Conservation (phyloP, 306 rosid species). For the Begonia fuchsioides region DNA sequence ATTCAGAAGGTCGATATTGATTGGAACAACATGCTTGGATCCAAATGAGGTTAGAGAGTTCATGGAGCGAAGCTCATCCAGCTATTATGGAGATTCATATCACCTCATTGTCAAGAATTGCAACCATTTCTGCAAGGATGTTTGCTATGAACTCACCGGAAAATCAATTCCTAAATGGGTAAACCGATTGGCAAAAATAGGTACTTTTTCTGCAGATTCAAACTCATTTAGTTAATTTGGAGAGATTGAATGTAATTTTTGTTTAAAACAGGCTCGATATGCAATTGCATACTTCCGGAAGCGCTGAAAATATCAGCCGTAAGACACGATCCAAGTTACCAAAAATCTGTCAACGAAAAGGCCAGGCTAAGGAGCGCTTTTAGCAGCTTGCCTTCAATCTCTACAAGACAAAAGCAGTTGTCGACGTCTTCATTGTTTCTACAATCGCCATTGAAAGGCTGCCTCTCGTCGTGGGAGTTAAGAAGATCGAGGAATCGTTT, state of each 20-base stretch:
- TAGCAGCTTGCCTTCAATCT: conserved; percentile 73
- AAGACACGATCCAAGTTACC: conserved; percentile 53
- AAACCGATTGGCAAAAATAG: conserved; percentile 83
- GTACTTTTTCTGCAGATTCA: conserved; percentile 25
- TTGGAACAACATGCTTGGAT: conserved; percentile 77
- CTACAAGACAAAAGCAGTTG: conserved; percentile 83
- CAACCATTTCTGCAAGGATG: conserved; percentile 94
- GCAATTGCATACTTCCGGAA: conserved; percentile 82
- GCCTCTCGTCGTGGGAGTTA: conserved; percentile 68
- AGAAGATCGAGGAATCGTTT: conserved; percentile 65
- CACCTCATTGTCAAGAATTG: conserved; percentile 93
- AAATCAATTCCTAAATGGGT: conserved; percentile 96
- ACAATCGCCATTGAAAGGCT: conserved; percentile 79
- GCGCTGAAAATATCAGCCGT: conserved; percentile 63
- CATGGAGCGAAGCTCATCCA: conserved; percentile 63
- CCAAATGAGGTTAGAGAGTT: conserved; percentile 75
- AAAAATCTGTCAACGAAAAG: conserved; percentile 50
- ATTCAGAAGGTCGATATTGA: conserved; percentile 75
- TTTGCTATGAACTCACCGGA: conserved; percentile 75
- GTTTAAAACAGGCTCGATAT: conserved; percentile 45
- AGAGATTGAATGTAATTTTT: no score
- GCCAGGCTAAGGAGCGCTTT: conserved; percentile 48
- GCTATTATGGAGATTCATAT: conserved; percentile 81
- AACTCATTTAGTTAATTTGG: no score
- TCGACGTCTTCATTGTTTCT: conserved; percentile 73